Evolutionary conservation across 2,329 filamentous ascomycete species (phyloP).

Genomic region (Alternaria arborescens): DNA sequence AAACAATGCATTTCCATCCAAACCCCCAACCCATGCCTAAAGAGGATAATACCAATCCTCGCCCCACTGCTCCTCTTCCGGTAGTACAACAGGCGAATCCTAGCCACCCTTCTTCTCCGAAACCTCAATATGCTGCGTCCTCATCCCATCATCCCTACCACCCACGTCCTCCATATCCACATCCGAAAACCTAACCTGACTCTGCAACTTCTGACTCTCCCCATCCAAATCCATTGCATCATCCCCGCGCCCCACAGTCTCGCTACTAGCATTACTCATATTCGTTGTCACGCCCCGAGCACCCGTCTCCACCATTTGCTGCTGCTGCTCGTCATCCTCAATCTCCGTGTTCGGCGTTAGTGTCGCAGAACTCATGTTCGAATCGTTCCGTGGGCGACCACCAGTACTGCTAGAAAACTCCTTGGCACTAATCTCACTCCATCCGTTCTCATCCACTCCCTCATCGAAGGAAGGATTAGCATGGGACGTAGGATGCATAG

Average conservation of each 20-base stretch:
- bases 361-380: slow-evolving; percentile 37
- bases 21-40: not conserved
- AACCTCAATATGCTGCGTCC: slow-evolving; percentile 35
- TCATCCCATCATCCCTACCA: slow-evolving; percentile 16
- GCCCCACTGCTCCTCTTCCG: not conserved
- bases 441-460: slow-evolving; percentile 21
- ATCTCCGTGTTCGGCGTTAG: slow-evolving; percentile 48
- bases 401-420: slow-evolving; percentile 21
- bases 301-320: slow-evolving; percentile 16
- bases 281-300: slow-evolving; percentile 16
- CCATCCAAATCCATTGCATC: slow-evolving; percentile 32
- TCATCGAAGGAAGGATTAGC: slow-evolving; percentile 16
- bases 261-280: slow-evolving; percentile 35
- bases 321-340: slow-evolving; percentile 27
- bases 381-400: slow-evolving; percentile 16
- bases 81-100: too few species aligned
- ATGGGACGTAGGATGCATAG: slow-evolving; percentile 13
- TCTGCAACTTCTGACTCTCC: slow-evolving; percentile 10
- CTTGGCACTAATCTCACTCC: slow-evolving; percentile 30
- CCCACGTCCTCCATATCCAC: slow-evolving; percentile 32
- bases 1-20: not conserved
- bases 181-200: slow-evolving; percentile 27
- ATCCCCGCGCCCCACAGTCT: slow-evolving; percentile 30
- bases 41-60: not conserved
- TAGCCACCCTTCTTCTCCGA: slow-evolving; percentile 38